phyloP scores from a whole-genome alignment of 352 stramenopile species.

The Globisporangium solare region DNA sequence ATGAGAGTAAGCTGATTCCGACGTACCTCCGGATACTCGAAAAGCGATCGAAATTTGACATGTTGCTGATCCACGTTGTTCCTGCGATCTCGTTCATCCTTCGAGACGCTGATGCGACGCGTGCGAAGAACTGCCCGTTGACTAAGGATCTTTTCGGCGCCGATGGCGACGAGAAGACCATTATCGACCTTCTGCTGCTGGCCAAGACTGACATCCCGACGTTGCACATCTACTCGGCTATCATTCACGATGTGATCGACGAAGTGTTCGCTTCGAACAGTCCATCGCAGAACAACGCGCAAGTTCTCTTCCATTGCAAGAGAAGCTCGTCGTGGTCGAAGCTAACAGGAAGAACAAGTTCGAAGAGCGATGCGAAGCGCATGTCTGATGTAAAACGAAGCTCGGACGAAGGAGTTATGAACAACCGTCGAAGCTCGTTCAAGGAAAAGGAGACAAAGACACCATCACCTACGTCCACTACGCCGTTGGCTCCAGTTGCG shows the following conservation, averaged over 20 bases:
- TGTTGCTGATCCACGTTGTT: conserved; percentile 84
- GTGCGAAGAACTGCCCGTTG: conserved; percentile 64
- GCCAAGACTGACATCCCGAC: conserved; percentile 60
- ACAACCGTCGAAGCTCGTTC: conserved; percentile 26
- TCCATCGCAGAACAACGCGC: conserved; percentile 63
- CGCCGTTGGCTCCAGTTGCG: neutral
- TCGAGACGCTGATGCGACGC: conserved; percentile 56
- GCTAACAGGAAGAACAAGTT: conserved; percentile 38
- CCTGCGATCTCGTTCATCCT: conserved; percentile 77
- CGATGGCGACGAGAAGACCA: conserved; percentile 34
- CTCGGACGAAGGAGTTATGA: conserved; percentile 8
- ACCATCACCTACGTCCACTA: neutral
- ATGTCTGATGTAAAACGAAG: conserved; percentile 20
- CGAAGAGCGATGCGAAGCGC: conserved; percentile 27
- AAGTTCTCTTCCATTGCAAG: conserved; percentile 71
- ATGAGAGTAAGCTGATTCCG: conserved; percentile 51
- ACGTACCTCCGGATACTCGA: conserved; percentile 67
- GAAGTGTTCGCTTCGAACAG: conserved; percentile 59
- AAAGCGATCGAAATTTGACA: conserved; percentile 70
- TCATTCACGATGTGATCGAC: conserved; percentile 75
- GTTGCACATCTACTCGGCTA: conserved; percentile 68
- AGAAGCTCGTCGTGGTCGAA: conserved; percentile 55
- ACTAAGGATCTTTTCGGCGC: conserved; percentile 67
- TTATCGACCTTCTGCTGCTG: conserved; percentile 52
- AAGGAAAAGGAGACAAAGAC: conserved; percentile 2